Evolutionary conservation across 129 eudicot species (phyloP), one percentile per base, ranked within the genome.

Genomic region (Scalesia atractyloides): DNA sequence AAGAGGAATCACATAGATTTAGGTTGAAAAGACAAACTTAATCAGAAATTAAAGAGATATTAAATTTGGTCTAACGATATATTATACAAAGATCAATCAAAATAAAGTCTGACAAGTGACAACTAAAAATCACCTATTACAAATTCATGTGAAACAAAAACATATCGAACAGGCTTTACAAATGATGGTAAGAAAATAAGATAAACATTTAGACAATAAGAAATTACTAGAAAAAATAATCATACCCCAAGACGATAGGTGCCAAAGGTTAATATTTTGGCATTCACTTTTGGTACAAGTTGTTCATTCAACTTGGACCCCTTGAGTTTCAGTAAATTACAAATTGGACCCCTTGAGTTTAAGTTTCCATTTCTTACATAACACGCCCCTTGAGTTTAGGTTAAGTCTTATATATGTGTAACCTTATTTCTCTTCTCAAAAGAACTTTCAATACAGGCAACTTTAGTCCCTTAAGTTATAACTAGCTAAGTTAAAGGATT

Each of bases 161-260:
- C n/a, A 3, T 50, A 50, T 13, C 43, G 9, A 47, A 50, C 26
- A 33, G 16, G 7, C 8, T 30, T 30, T 14, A 69, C 15, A 68
- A 11, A n/a, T 49, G 34, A 10, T 48, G 24, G 52, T 41, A 41
- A 34, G 47, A 14, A 78, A 44, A 64, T 0, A 7, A 22, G 11
- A 9, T 61, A 43, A 47, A 64, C 75, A 68, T 7, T 11, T 17
- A 50, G 13, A 3, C 48, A 15, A 39, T 18, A 50, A 65, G 11
- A 63, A 65, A 49, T 52, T 16, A 64, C 16, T 59, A 15, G 30
- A 18, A 67, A 67, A 19, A n/a, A n/a, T 15, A 74, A 61, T 4
- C 92, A 66, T 93, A 93, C 98, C 88, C 98, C 98, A 65, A 94
- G 87, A 54, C 98, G 92, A 53, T 94, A 94, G 49, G 98, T 90